Base-by-base conservation (phyloP, 148 eudicot genomes). In the Beta vulgaris region DNA sequence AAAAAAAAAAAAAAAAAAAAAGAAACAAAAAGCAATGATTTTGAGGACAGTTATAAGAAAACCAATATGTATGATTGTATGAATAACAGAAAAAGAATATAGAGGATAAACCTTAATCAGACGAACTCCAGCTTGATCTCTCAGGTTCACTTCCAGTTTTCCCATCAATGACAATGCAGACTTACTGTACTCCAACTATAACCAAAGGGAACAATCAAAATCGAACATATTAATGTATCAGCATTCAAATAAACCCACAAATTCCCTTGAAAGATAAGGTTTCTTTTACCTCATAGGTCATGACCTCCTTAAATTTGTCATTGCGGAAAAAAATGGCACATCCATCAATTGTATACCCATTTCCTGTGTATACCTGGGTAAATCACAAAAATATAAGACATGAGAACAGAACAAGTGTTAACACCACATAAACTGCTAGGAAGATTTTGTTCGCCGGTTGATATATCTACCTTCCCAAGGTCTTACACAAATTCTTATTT, bases 311-410 rank as follows among this genome's bases (percentile, higher is more conserved):
- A 79, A 94, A 92, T 55, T 83, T 83, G 76, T 90, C 89, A 79
- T 88, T 84, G 29, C 97, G 96, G 84, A 90, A 94, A 77, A 94
- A 92, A 31, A 87, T 94, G 78, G 98, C 98, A 85, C 97, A 92
- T 8, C 98, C 97, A 85, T 94, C 96, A 69, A 87, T 75, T 25
- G 84, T 81, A 34, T 79, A 80, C 54, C 81, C 83, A 80, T 18
- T 76, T 81, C 88, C 88, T 87, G 87, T 80, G 46, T 73, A 74
- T 62, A 75, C 54, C 79, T 78, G 40, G 42, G 19, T 71, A 43
- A 82, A 66, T 57, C 73, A 57, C 12, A 44, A 36, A 32, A 36
- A n/a, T n/a, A n/a, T n/a, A 10, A 63, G 35, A 70, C 29, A 75
- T 60, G 54, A 69, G 60, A 44, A 67, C 23, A 60, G 51, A 59